Evolutionary conservation across 2,329 filamentous ascomycete species (phyloP).

Genomic region (Colletotrichum sublineola): DNA sequence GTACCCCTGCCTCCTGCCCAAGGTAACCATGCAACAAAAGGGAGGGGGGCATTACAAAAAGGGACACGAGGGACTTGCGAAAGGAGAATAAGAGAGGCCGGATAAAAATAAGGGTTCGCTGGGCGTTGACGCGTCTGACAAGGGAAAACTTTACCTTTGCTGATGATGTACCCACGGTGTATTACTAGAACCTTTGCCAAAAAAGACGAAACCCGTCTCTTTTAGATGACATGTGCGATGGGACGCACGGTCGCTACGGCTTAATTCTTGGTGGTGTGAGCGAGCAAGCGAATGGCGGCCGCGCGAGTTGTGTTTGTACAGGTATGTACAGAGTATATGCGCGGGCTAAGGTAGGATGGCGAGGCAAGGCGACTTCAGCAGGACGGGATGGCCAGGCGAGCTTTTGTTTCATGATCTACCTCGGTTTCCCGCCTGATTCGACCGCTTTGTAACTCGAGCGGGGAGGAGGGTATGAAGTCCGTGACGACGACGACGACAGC

Average conservation of each 20-base stretch:
- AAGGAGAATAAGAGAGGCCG: constrained; percentile 9
- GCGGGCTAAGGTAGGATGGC: background rate
- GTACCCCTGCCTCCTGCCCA: background rate
- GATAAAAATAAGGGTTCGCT: constrained; percentile 39
- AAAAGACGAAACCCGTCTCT: constrained; percentile 40
- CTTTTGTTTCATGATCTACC: constrained; percentile 38
- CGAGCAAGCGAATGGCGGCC: background rate
- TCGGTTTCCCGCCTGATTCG: constrained; percentile 10
- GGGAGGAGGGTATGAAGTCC: constrained; percentile 3
- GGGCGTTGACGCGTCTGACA: constrained; percentile 34
- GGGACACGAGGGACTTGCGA: background rate
- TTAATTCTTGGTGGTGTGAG: background rate
- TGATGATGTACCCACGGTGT: background rate
- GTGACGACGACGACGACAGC: background rate
- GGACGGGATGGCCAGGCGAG: constrained; percentile 16
- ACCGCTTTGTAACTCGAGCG: background rate
- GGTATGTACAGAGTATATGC: background rate
- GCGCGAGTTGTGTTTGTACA: background rate
- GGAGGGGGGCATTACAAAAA: background rate
- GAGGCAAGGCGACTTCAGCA: background rate
- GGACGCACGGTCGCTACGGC: constrained; percentile 2
- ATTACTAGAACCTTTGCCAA: background rate
- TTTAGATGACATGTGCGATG: constrained; percentile 29
- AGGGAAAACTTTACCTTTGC: background rate
- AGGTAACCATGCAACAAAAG: background rate